Evolutionary conservation across 1,284 basidiomycete species (phyloP), one percentile per base, ranked within the genome.

Genomic region (Ganoderma sinense): DNA sequence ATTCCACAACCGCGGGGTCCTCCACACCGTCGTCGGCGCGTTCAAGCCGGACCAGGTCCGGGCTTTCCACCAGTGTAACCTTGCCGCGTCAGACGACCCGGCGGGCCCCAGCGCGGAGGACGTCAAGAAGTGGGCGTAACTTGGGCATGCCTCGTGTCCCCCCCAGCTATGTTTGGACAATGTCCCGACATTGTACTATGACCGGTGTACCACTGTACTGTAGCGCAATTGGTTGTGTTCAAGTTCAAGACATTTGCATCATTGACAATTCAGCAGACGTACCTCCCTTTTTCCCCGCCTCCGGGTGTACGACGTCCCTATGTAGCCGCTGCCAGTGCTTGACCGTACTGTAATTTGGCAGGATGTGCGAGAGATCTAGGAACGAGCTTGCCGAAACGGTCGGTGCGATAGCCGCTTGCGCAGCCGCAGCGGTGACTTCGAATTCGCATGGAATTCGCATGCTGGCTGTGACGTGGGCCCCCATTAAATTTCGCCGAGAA

Each of bases 41-140:
- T 93, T 95, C 80, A 85, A 79, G 62, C 83, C 83, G 29, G 90
- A 93, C 65, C 88, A 94, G 80, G 87, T 95, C 16, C 86, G 93
- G 29, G 90, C 89, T 56, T 94, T 94, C 84, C 92, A 94, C 78
- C 92, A 94, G 81, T 95, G 93, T 82, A 94, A 95, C 79, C 85
- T 95, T 45, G 93, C 93, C 16, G 92, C 91, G 7, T 92, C 90
- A 66, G 87, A 88, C 64, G 90, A 91, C 67, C 93, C 92, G 0
- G 78, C 78, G 29, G 92, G 93, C 2, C 93, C 93, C 0, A 84
- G 81, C 65, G 81, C 80, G 26, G 88, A 89, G 68, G 92, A 94
- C 78, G 81, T 93, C 29, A 83, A 84, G 82, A 83, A 82, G 74
- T 94, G 86, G 81, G 88, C 90, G 56, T 74, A 56, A 67, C 36